Evolutionary conservation across 805 yeast species (phyloP).

Genomic region (Spathaspora arborariae): DNA sequence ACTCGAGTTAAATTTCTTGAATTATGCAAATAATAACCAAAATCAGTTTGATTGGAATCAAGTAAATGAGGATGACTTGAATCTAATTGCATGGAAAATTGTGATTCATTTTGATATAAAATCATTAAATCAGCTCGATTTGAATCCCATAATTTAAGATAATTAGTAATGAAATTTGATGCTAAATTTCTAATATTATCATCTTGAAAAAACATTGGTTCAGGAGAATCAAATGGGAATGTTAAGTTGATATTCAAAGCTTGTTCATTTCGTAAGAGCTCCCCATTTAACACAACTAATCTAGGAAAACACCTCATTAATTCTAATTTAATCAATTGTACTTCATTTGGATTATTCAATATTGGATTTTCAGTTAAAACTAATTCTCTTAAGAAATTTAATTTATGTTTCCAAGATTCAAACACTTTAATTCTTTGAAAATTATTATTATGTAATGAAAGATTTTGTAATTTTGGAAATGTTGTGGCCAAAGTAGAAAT

Average conservation of each 20-base stretch:
- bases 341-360: slow-evolving; percentile 21
- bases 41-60: slow-evolving; percentile 21
- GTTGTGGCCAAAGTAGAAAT: slow-evolving; percentile 65
- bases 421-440: slow-evolving; percentile 55
- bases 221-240: slow-evolving; percentile 53
- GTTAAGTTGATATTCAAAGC: slow-evolving; percentile 49
- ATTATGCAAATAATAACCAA: slow-evolving; percentile 65
- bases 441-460: slow-evolving; percentile 76
- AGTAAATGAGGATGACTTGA: slow-evolving; percentile 55
- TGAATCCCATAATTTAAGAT: slow-evolving; percentile 75
- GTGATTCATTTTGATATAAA: slow-evolving; percentile 78
- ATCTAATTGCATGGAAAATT: slow-evolving; percentile 79
- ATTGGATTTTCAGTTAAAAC: slow-evolving; percentile 80
- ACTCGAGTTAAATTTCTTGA: slow-evolving; percentile 77
- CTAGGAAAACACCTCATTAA: slow-evolving; percentile 75
- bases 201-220: slow-evolving; percentile 78
- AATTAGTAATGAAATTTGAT: slow-evolving; percentile 75
- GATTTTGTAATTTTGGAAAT: slow-evolving; percentile 72
- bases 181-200: slow-evolving; percentile 64
- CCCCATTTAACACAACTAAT: slow-evolving; percentile 73
- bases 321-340: slow-evolving; percentile 51
- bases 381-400: slow-evolving; percentile 69
- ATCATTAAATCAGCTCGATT: slow-evolving; percentile 66
- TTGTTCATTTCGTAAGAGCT: slow-evolving; percentile 68
- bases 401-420: slow-evolving; percentile 75